Base-by-base conservation (phyloP, 495 filamentous ascomycete genomes). In the Tuber aestivum region DNA sequence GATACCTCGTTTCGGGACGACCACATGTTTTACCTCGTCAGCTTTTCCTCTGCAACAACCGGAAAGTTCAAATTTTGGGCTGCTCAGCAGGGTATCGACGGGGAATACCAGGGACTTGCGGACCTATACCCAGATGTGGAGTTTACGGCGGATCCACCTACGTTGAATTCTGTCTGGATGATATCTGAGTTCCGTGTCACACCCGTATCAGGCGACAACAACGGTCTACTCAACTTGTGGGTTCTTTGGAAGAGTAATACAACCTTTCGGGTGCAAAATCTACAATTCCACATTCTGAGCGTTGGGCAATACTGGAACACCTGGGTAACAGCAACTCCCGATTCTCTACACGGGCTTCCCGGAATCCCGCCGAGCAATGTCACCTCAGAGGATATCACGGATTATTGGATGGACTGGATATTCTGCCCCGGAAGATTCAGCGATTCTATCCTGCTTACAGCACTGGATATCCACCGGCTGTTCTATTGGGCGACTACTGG, bases 61-160 rank as follows among this genome's bases (percentile, higher is more conserved):
- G 93, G 93, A 38, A 90, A 94, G 78, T 97, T 99, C 88, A 98
- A 97, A 84, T 94, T 99, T 84, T 99, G 94, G 93, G 90, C 88
- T 72, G 87, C 94, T 4, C 87, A 87, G 74, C 41, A 79, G 41
- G 69, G 79, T 37, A 89, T 90, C 23, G 88, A 90, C 41, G 76
- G 82, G 32, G 45, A 74, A 44, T 83, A 83, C 27, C 61, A 77
- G 61, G 37, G 42, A 16, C 86, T 97, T 27, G 86, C 87, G 72
- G 94, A 97, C 81, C 83, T 93, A 37, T 93, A 90, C 72, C 86
- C 91, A 0, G 86, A 88, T 37, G 73, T 84, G 20, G 83, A 84
- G 8, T 86, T 99, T 41, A 85, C 89, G 68, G 93, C 96, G 0
- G 87, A 84, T 72, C 91, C 87, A 75, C 91, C 87, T 72, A 90